Conservation (phyloP, 2,329 filamentous ascomycete species). For the Penicillium corylophilum region DNA sequence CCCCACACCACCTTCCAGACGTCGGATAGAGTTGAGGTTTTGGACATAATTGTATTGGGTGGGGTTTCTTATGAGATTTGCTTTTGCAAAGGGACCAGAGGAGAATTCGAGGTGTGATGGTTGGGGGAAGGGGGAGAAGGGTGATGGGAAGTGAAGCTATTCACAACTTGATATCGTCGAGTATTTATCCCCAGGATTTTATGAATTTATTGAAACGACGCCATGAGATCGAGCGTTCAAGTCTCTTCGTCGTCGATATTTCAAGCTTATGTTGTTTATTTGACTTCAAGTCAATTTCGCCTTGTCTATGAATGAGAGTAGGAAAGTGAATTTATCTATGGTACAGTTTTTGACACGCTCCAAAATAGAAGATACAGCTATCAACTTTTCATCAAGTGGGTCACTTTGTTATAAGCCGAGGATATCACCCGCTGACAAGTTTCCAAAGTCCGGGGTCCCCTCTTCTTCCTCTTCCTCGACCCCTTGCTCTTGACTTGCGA, state of each 20-base stretch:
- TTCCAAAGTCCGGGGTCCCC: neutral
- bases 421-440: too few relatives aligned
- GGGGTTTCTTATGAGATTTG: neutral
- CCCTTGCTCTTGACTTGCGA: neutral
- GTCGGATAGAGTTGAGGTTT: neutral
- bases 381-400: neutral
- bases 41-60: neutral
- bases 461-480: conserved; percentile 18
- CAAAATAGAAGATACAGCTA: neutral
- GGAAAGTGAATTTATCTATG: neutral
- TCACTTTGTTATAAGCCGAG: neutral
- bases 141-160: neutral
- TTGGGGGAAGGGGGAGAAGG: neutral
- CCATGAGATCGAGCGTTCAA: neutral
- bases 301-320: neutral
- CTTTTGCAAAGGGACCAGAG: neutral
- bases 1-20: neutral
- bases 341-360: neutral
- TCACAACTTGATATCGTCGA: neutral
- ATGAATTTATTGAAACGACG: neutral
- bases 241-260: neutral
- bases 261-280: neutral
- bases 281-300: neutral
- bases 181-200: neutral
- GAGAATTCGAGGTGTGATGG: neutral